phyloP scores from a whole-genome alignment of 78 protist genomes.

The Tieghemostelium lacteum region DNA sequence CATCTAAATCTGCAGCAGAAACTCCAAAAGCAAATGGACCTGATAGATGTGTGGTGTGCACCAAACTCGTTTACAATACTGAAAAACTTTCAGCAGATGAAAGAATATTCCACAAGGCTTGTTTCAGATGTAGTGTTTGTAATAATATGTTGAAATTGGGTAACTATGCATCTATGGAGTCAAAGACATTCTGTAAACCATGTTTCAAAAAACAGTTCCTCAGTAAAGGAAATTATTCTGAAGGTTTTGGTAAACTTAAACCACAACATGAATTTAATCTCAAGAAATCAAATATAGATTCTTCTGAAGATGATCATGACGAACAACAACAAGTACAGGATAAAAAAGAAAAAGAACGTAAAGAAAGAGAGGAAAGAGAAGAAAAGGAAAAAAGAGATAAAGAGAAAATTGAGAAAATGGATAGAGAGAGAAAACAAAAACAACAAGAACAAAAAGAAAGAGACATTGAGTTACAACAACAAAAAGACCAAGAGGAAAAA shows the following conservation, averaged over 20 bases:
- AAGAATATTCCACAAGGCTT: conserved; percentile 69
- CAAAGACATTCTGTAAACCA: conserved; percentile 71
- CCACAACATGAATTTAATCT: conserved; percentile 67
- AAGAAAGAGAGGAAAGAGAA: neutral
- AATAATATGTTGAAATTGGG: conserved; percentile 75
- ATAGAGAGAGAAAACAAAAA: conserved; percentile 27
- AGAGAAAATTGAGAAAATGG: conserved; percentile 11
- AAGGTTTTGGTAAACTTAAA: conserved; percentile 78
- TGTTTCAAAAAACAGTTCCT: conserved; percentile 61
- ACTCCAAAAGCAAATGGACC: conserved; percentile 14
- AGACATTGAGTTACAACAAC: neutral
- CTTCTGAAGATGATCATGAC: conserved; percentile 12
- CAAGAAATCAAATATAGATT: neutral
- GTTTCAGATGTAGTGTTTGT: conserved; percentile 77
- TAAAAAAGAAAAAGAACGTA: neutral
- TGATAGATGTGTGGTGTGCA: conserved; percentile 71
- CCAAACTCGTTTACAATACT: conserved; percentile 49
- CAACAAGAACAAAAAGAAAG: conserved; percentile 1
- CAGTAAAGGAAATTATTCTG: conserved; percentile 74
- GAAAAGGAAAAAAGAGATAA: conserved; percentile 45
- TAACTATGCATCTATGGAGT: conserved; percentile 72
- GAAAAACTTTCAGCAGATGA: conserved; percentile 76
- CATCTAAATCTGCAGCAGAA: neutral
- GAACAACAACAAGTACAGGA: conserved; percentile 17
- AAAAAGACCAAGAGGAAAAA: conserved; percentile 8